Percentiles rank a stretch among this genome's conserved stretches.
Conservation (phyloP, 495 filamentous ascomycete genomes). For the Penicillium dipodomyicola region DNA sequence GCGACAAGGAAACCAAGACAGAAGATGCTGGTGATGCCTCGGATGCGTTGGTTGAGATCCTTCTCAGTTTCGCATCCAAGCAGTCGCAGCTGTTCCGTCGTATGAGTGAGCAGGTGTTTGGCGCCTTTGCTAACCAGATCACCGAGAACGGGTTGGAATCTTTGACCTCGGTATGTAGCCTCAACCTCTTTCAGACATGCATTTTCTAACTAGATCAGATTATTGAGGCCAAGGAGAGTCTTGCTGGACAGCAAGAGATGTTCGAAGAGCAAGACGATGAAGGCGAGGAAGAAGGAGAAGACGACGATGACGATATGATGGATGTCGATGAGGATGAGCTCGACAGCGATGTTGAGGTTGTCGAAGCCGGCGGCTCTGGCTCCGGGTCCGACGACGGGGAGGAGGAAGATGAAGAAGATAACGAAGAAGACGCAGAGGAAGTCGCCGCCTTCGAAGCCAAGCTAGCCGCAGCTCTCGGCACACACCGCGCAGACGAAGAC, state of each 20-base stretch:
- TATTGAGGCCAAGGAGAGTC: slow-evolving; percentile 73
- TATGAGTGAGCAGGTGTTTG: slow-evolving; percentile 82
- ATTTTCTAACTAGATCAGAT: slow-evolving; percentile 42
- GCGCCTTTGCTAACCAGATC: slow-evolving; percentile 68
- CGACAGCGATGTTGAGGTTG: slow-evolving; percentile 34
- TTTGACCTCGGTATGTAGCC: slow-evolving; percentile 52
- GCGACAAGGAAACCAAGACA: slow-evolving; percentile 43
- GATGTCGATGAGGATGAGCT: slow-evolving; percentile 40
- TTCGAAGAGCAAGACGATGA: slow-evolving; percentile 76
- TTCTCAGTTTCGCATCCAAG: slow-evolving; percentile 83
- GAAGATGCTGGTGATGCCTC: slow-evolving; percentile 60
- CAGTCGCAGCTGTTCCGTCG: slow-evolving; percentile 81
- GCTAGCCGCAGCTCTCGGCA: slow-evolving; percentile 69
- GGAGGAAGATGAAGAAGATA: slow-evolving; percentile 38
- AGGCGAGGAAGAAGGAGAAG: slow-evolving; percentile 43
- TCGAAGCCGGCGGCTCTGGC: slow-evolving; percentile 27
- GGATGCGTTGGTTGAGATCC: slow-evolving; percentile 78
- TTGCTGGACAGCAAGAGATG: slow-evolving; percentile 78
- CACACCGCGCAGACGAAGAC: slow-evolving; percentile 56
- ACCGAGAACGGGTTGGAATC: slow-evolving; percentile 70
- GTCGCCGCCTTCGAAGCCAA: slow-evolving; percentile 71
- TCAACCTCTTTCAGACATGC: neutral
- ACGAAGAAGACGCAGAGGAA: slow-evolving; percentile 50
- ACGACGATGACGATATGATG: slow-evolving; percentile 34
- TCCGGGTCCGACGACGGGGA: slow-evolving; percentile 37